These are phyloP conservation scores for Pochonia chlamydosporia DNA, from an alignment of 2,329 filamentous ascomycete genomes.

Conservation along the genomic window DNA sequence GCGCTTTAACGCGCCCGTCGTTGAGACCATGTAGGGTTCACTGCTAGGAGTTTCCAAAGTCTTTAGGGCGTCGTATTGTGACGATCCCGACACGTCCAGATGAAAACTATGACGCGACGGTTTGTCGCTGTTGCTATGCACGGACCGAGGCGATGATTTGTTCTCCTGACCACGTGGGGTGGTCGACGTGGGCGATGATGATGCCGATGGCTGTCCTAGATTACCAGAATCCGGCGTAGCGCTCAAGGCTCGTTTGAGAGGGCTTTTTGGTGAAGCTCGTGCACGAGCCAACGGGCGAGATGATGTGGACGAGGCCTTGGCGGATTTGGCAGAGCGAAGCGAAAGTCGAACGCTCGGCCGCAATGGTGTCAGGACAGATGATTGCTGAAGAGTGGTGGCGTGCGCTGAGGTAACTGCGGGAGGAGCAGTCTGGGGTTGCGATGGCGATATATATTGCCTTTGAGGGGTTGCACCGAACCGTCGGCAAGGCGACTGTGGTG, in stretches of 20 bases:
- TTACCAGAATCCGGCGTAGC: slow-evolving; percentile 68
- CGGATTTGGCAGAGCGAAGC: slow-evolving; percentile 55
- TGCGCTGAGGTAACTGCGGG: slow-evolving; percentile 24
- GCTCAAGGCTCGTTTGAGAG: slow-evolving; percentile 70
- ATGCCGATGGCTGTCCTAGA: slow-evolving; percentile 42
- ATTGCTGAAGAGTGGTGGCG: slow-evolving; percentile 26
- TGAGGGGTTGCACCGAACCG: slow-evolving; percentile 32
- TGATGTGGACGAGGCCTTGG: slow-evolving; percentile 47
- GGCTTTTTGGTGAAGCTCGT: slow-evolving; percentile 73
- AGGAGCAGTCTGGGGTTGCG: slow-evolving; percentile 28
- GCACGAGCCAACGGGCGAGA: slow-evolving; percentile 50
- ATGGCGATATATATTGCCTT: slow-evolving; percentile 24
- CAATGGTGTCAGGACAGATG: slow-evolving; percentile 58
- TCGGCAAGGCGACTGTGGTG: slow-evolving; percentile 48
- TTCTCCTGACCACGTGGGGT: slow-evolving; percentile 40
- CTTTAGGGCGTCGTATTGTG: slow-evolving; percentile 44
- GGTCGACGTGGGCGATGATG: slow-evolving; percentile 29
- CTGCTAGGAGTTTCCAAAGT: slow-evolving; percentile 38
- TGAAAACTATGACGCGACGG: slow-evolving; percentile 49
- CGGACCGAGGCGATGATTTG: slow-evolving; percentile 28
- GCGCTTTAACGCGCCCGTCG: slow-evolving; percentile 80
- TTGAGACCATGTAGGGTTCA: slow-evolving; percentile 25
- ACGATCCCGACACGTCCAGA: slow-evolving; percentile 49
- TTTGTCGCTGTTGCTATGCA: slow-evolving; percentile 33
- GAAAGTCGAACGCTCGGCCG: slow-evolving; percentile 63